phyloP scores from a whole-genome alignment of 306 rosid genomes.

The Prinsepia uniflora region DNA sequence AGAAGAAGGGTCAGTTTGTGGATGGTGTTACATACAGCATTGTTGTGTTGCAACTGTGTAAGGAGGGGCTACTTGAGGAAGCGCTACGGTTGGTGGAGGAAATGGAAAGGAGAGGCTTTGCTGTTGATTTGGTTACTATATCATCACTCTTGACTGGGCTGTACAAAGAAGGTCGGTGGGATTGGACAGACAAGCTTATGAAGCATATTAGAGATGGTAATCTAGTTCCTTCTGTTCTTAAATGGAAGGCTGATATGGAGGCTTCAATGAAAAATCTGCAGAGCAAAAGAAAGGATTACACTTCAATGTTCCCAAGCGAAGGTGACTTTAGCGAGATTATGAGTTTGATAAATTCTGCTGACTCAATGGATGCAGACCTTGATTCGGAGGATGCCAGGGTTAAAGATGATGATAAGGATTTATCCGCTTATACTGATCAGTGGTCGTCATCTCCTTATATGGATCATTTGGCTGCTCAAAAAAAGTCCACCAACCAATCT shows the following conservation, averaged over 20 bases:
- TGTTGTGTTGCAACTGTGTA: conserved; percentile 66
- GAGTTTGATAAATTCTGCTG: conserved; percentile 39
- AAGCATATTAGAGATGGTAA: conserved; percentile 74
- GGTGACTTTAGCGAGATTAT: conserved; percentile 56
- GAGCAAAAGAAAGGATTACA: conserved; percentile 52
- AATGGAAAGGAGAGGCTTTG: conserved; percentile 85
- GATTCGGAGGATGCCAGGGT: conserved; percentile 23
- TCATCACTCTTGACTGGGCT: conserved; percentile 65
- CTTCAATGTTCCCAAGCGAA: conserved; percentile 57
- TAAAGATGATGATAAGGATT: conserved; percentile 24
- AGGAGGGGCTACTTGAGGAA: conserved; percentile 69
- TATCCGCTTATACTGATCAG: conserved; percentile 31
- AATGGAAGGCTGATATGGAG: conserved; percentile 80
- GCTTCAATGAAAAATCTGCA: conserved; percentile 54
- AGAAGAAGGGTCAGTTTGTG: conserved; percentile 80
- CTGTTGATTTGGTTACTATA: conserved; percentile 70
- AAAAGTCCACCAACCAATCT: conserved; percentile 30
- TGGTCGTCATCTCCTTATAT: conserved; percentile 85
- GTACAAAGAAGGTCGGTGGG: conserved; percentile 68
- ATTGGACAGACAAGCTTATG: conserved; percentile 79
- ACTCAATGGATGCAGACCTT: conserved; percentile 10
- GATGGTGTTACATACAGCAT: conserved; percentile 80
- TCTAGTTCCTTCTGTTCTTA: conserved; percentile 59
- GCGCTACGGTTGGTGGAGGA: conserved; percentile 73
- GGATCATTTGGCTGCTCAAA: conserved; percentile 64